Conservation (phyloP, 2,329 filamentous ascomycete species). For the Penicillium brasilianum region DNA sequence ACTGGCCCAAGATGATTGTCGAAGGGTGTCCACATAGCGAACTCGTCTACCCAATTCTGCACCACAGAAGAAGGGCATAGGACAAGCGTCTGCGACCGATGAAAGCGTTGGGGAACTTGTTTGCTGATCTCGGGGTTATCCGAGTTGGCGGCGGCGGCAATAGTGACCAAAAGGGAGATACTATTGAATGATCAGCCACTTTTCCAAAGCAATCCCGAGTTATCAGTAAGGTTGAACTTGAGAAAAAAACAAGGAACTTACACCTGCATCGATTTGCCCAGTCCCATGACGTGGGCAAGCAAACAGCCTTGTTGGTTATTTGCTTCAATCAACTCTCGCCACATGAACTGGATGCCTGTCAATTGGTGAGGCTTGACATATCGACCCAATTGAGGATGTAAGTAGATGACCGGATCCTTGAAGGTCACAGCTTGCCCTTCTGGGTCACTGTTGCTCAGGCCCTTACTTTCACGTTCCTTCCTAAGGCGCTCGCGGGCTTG, state of each 20-base stretch:
- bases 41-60: constrained; percentile 82
- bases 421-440: constrained; percentile 53
- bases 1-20: constrained; percentile 60
- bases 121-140: constrained; percentile 59
- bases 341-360: constrained; percentile 82
- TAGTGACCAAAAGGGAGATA: constrained; percentile 78
- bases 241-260: constrained; percentile 39
- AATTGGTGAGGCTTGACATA: constrained; percentile 81
- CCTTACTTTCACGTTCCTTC: constrained; percentile 37
- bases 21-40: constrained; percentile 69
- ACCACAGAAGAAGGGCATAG: constrained; percentile 77
- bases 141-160: constrained; percentile 70
- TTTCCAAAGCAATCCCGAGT: too few relatives aligned
- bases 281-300: constrained; percentile 86
- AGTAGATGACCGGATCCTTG: constrained; percentile 52
- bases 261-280: constrained; percentile 92
- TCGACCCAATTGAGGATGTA: constrained; percentile 67
- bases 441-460: constrained; percentile 47
- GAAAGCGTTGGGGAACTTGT: constrained; percentile 72
- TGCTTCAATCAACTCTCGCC: constrained; percentile 76
- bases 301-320: constrained; percentile 73
- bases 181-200: constrained; percentile 35
- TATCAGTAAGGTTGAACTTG: not conserved
- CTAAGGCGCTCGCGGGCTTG: constrained; percentile 50
- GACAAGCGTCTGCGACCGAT: constrained; percentile 68